Evolutionary conservation across 2,329 filamentous ascomycete genomes (phyloP).

Genomic region (Plenodomus tracheiphilus): DNA sequence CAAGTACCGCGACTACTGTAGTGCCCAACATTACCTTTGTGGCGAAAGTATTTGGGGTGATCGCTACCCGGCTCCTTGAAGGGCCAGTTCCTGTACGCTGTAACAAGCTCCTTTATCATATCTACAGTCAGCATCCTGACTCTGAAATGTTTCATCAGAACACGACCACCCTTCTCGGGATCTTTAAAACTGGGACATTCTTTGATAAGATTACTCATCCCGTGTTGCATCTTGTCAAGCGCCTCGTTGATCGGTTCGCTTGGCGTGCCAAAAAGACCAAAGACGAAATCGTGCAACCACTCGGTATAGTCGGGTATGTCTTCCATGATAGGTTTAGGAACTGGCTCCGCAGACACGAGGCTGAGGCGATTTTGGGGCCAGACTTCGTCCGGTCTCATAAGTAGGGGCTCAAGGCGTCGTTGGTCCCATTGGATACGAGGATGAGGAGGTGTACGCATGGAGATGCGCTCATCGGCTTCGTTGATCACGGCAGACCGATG

Average conservation of each 20-base stretch:
- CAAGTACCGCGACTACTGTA: background rate
- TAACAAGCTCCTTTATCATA: slow-evolving; percentile 35
- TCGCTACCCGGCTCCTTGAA: slow-evolving; percentile 32
- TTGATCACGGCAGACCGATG: slow-evolving; percentile 11
- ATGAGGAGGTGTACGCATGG: slow-evolving; percentile 19
- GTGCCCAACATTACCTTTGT: background rate
- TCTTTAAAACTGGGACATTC: slow-evolving; percentile 33
- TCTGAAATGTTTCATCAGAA: slow-evolving; percentile 35
- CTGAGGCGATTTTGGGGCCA: slow-evolving; percentile 62
- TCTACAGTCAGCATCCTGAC: slow-evolving; percentile 36
- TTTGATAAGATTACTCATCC: slow-evolving; percentile 30
- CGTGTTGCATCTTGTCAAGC: slow-evolving; percentile 35
- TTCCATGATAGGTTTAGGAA: slow-evolving; percentile 24
- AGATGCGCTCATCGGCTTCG: slow-evolving; percentile 35
- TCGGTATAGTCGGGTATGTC: slow-evolving; percentile 18
- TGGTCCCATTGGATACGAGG: slow-evolving; percentile 62
- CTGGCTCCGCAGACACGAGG: slow-evolving; percentile 71
- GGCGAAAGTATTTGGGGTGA: slow-evolving; percentile 29
- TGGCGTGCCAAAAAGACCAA: slow-evolving; percentile 15
- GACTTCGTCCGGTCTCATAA: slow-evolving; percentile 63
- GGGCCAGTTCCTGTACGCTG: slow-evolving; percentile 41
- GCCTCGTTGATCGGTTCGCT: slow-evolving; percentile 15
- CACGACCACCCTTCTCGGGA: slow-evolving; percentile 35
- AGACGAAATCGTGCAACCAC: slow-evolving; percentile 35
- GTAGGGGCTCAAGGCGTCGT: slow-evolving; percentile 71